Percentiles rank a stretch among this genome's conserved stretches.
These are phyloP conservation scores for Ophiocordyceps camponoti-floridani DNA, from an alignment of 2,329 filamentous ascomycete species.

Conservation along the genomic window DNA sequence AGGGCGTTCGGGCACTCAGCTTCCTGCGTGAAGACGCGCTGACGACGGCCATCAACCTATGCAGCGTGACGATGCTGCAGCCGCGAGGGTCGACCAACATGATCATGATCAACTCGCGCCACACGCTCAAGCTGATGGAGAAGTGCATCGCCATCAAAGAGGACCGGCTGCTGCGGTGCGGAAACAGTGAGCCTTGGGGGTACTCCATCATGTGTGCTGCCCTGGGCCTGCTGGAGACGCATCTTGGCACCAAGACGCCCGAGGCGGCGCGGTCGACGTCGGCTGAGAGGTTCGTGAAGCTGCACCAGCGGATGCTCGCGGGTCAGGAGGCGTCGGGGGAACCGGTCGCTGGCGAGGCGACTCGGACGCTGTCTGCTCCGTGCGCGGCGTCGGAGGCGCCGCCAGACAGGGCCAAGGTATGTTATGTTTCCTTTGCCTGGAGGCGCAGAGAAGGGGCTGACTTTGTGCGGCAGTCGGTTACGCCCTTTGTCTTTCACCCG, in stretches of 20 bases:
- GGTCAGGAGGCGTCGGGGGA: constrained; percentile 29
- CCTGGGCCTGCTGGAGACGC: constrained; percentile 38
- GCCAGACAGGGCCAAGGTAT: constrained; percentile 22
- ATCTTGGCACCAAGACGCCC: constrained; percentile 36
- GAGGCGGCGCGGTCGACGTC: constrained; percentile 40
- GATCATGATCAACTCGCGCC: constrained; percentile 43
- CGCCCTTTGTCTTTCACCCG: constrained; percentile 21
- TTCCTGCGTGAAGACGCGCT: constrained; percentile 42
- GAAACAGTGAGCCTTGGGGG: constrained; percentile 46
- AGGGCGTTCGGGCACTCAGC: constrained; percentile 39
- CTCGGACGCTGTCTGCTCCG: no score
- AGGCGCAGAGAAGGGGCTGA: no score
- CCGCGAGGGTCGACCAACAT: constrained; percentile 39
- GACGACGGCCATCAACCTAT: constrained; percentile 41
- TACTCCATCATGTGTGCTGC: constrained; percentile 46
- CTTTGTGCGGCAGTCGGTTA: constrained; percentile 17
- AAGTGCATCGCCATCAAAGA: constrained; percentile 43
- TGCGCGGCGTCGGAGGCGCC: no score
- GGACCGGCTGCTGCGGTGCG: constrained; percentile 40
- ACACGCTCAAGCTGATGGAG: constrained; percentile 42
- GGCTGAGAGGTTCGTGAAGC: constrained; percentile 38
- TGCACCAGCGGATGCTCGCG: constrained; percentile 38
- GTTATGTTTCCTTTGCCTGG: no score
- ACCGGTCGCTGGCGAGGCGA: no score
- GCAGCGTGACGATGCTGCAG: constrained; percentile 42